Evolutionary conservation across 2,329 filamentous ascomycete species (phyloP).

Genomic region (Botrytis galanthina): DNA sequence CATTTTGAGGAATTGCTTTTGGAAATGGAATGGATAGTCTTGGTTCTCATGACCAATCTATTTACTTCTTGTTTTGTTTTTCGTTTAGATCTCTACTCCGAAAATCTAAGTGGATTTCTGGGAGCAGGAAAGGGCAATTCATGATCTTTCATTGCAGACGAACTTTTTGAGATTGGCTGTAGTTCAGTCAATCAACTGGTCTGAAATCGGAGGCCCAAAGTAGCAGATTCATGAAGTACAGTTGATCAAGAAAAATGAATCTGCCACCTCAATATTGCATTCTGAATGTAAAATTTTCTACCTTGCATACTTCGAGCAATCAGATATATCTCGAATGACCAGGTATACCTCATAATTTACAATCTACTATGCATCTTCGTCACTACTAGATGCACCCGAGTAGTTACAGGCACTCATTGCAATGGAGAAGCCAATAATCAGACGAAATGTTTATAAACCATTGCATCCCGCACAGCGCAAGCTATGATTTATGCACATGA

Average conservation of each 20-base stretch:
- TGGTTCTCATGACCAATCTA: background rate
- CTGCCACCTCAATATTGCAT: background rate
- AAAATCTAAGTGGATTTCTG: background rate
- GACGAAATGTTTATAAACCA: background rate
- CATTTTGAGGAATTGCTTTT: background rate
- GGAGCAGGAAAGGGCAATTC: background rate
- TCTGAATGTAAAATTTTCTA: background rate
- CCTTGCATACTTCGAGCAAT: background rate
- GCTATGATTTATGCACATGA: background rate
- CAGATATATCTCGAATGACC: background rate
- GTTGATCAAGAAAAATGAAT: background rate
- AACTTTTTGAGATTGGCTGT: background rate
- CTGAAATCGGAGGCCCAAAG: background rate
- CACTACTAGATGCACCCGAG: background rate
- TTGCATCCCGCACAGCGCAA: background rate
- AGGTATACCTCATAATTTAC: background rate
- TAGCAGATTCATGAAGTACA: background rate
- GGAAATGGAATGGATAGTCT: background rate
- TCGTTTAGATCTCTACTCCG: background rate
- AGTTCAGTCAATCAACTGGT: background rate
- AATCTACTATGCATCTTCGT: background rate
- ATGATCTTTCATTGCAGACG: background rate
- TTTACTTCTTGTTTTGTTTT: background rate
- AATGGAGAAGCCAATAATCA: background rate
- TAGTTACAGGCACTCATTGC: background rate